Percentiles rank a stretch among this genome's conserved stretches.
These are phyloP conservation scores for Blastomyces percursus DNA, from an alignment of 2,329 filamentous ascomycete species.

Conservation along the genomic window DNA sequence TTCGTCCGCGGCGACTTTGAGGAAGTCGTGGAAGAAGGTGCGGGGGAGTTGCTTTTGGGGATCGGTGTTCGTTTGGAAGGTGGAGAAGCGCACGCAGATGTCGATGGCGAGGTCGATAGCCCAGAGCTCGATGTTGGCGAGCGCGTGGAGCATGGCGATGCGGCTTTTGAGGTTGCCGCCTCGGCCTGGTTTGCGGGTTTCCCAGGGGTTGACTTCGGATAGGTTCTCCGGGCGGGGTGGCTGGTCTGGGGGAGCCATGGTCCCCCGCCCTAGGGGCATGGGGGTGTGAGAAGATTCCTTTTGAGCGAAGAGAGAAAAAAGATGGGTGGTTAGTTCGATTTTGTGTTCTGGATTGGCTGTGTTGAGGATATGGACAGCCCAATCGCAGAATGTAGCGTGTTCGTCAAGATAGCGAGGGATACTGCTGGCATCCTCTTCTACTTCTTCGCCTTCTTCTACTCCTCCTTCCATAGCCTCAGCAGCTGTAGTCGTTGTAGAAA, in stretches of 20 bases:
- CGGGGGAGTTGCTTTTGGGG: conserved; percentile 27
- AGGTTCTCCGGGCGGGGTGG: conserved; percentile 33
- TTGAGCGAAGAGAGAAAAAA: conserved; percentile 34
- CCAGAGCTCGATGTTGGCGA: conserved; percentile 42
- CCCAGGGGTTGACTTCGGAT: conserved; percentile 29
- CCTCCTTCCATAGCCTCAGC: conserved; percentile 2
- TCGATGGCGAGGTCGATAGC: conserved; percentile 40
- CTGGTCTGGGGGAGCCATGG: conserved; percentile 28
- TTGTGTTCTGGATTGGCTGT: conserved; percentile 39
- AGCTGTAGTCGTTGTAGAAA: not conserved
- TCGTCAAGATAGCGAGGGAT: conserved; percentile 28
- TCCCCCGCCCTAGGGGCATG: conserved; percentile 34
- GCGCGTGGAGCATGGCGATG: conserved; percentile 38
- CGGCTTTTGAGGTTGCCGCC: conserved; percentile 37
- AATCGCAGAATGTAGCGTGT: conserved; percentile 37
- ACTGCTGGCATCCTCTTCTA: conserved; percentile 1
- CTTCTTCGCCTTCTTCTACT: not conserved
- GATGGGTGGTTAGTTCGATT: conserved; percentile 36
- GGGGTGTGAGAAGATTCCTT: conserved; percentile 31
- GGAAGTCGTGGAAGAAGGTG: conserved; percentile 40
- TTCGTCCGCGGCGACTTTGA: conserved; percentile 40
- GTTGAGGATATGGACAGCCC: conserved; percentile 38
- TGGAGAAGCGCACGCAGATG: conserved; percentile 38
- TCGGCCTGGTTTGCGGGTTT: conserved; percentile 32
- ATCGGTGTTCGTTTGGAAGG: conserved; percentile 29